Evolutionary conservation across 257 asterid genomes (phyloP).

Genomic region (Plectranthus barbatus): DNA sequence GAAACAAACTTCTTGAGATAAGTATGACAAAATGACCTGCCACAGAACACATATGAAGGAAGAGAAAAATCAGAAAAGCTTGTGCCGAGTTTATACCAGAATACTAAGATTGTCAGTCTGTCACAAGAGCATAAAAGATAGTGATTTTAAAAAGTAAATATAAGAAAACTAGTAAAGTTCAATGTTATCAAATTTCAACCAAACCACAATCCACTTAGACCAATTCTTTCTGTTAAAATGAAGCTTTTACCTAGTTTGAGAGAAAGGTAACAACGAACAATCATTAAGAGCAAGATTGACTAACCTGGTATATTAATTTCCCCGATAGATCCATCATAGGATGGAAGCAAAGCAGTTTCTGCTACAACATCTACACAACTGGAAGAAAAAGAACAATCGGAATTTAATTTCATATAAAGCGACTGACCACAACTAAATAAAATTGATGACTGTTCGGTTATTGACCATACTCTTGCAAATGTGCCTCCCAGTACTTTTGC

Average conservation of each 20-base stretch:
- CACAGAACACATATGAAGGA: background rate
- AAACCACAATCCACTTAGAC: background rate
- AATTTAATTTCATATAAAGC: too few species aligned
- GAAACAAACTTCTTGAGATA: too few species aligned
- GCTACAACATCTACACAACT: slow-evolving; percentile 83
- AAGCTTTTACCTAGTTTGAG: background rate
- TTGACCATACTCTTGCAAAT: slow-evolving; percentile 61
- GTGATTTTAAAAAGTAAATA: background rate
- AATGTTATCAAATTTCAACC: background rate
- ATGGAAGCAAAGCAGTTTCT: slow-evolving; percentile 71
- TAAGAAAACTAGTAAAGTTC: background rate
- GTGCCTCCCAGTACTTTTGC: slow-evolving; percentile 79
- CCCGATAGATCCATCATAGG: slow-evolving; percentile 58
- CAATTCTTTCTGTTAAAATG: background rate
- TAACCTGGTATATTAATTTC: slow-evolving; percentile 66
- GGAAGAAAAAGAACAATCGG: slow-evolving; percentile 21
- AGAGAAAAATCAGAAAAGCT: too few species aligned
- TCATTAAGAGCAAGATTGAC: slow-evolving; percentile 5
- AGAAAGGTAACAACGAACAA: background rate
- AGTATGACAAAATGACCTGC: background rate
- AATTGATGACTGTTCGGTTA: slow-evolving; percentile 7
- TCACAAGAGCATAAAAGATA: slow-evolving; percentile 3
- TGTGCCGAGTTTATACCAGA: too few species aligned
- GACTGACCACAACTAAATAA: slow-evolving; percentile 9
- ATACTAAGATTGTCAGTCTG: too few species aligned